Percentiles rank a stretch among this genome's conserved stretches.
Evolutionary conservation across 177 flowering plant genomes (phyloP).

Genomic region (Vitis hybrid): DNA sequence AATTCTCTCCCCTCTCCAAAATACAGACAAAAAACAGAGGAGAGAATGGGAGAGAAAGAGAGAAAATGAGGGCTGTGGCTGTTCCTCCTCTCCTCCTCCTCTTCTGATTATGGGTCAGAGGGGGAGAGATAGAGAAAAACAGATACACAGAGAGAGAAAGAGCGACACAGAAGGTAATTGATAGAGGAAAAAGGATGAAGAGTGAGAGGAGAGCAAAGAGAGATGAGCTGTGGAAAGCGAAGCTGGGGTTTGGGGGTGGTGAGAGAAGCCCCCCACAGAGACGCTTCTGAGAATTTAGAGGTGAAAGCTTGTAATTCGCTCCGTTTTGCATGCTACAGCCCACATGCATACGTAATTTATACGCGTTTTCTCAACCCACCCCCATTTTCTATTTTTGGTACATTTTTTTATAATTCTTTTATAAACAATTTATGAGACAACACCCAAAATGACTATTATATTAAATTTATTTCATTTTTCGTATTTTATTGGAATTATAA

Average conservation of each 20-base stretch:
- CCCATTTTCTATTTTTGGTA: neutral
- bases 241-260: neutral
- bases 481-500: no score
- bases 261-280: neutral
- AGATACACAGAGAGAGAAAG: conserved; percentile 9
- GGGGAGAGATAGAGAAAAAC: conserved; percentile 12
- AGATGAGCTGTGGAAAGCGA: no score
- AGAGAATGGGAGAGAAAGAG: conserved; percentile 6
- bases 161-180: neutral
- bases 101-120: neutral
- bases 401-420: no score
- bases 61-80: conserved; percentile 10
- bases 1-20: conserved; percentile 20
- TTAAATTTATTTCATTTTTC: no score
- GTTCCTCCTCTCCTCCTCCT: no score
- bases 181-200: no score
- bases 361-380: conserved; percentile 12
- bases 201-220: no score
- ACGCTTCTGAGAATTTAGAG: conserved; percentile 13
- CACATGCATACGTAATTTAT: conserved; percentile 12
- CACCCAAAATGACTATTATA: no score
- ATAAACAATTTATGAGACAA: no score
- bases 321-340: conserved; percentile 46
- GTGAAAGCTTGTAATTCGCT: conserved; percentile 37
- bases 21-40: conserved; percentile 3